Percentiles rank a stretch among this genome's conserved stretches.
These are phyloP conservation scores for Mytilinidion resinicola DNA, from an alignment of 495 filamentous ascomycete species.

Conservation along the genomic window DNA sequence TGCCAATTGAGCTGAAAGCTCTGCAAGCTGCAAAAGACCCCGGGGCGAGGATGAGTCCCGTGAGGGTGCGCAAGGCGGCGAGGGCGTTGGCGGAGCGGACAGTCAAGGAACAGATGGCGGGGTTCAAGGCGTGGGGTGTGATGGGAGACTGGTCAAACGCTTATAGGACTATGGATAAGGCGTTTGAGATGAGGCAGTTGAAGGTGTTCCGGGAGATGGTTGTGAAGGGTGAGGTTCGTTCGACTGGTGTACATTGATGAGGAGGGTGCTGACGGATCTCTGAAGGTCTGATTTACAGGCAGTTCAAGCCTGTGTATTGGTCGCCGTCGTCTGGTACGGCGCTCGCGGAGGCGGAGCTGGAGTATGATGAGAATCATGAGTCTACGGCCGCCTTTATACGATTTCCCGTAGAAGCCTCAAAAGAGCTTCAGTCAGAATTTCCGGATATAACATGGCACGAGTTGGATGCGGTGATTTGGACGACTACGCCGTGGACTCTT, in stretches of 20 bases:
- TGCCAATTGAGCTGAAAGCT: constrained; percentile 97
- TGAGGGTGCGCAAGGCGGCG: constrained; percentile 62
- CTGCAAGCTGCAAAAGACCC: constrained; percentile 51
- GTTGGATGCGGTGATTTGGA: constrained; percentile 83
- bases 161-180: constrained; percentile 87
- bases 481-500: constrained; percentile 95
- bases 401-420: constrained; percentile 62
- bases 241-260: not conserved
- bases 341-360: constrained; percentile 85
- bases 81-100: constrained; percentile 66
- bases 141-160: constrained; percentile 92
- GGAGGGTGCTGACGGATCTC: not conserved
- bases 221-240: constrained; percentile 50
- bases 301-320: constrained; percentile 94
- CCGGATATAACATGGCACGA: constrained; percentile 31
- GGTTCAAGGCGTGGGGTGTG: constrained; percentile 75
- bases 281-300: constrained; percentile 66
- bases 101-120: constrained; percentile 71
- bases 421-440: constrained; percentile 39
- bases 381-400: constrained; percentile 76
- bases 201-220: constrained; percentile 81
- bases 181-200: constrained; percentile 82
- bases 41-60: constrained; percentile 20
- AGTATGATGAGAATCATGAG: constrained; percentile 81
- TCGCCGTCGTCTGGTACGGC: constrained; percentile 85